Base-by-base conservation (phyloP, 164 flowering plant genomes). In the Vitis cinerea region DNA sequence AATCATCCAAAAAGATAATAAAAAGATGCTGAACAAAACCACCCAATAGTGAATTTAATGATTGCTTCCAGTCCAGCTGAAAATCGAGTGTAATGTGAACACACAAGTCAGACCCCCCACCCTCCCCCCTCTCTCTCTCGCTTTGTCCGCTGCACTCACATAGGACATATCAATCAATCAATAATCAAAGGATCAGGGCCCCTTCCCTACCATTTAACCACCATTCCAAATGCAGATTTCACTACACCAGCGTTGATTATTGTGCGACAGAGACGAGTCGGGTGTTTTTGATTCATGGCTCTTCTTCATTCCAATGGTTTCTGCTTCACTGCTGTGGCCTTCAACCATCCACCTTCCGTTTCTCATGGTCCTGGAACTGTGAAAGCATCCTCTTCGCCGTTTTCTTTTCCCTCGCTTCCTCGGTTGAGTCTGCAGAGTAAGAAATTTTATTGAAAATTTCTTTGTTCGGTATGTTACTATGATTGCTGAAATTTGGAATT, bases 251-350 rank as follows among this genome's bases (percentile, higher is more conserved):
- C 44, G 19, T 54, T 29, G 44, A 65, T 57, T 9, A 3, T 6
- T 67, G 37, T 51, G 9, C 14, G 44, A 37, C 6, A 37, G 44
- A 37, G 44, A 37, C 44, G 0, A 37, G 6, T 37, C 7, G 44
- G 44, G 44, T 37, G 44, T 37, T 44, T 11, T 66, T 14, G 27
- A 14, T 59, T 52, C 5, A 77, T 82, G 85, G 83, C 83, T 72
- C 71, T 83, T 57, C 78, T 83, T 57, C 78, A 80, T 23, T 61
- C 78, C 2, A 29, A 54, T 71, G 66, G 72, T 29, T 61, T 76
- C 56, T 71, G 77, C 68, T 80, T 78, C 70, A 44, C 44, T 50
- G 55, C 65, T 23, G 71, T 59, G 19, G 57, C 74, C 50, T 65
- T 63, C 11, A 49, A 10, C 51, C 65, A 70, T 71, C 72, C 56